Evolutionary conservation across 176 grass and related monocot species (phyloP), one percentile per base, ranked within the genome.

Genomic region (Metroxylon sagu): DNA sequence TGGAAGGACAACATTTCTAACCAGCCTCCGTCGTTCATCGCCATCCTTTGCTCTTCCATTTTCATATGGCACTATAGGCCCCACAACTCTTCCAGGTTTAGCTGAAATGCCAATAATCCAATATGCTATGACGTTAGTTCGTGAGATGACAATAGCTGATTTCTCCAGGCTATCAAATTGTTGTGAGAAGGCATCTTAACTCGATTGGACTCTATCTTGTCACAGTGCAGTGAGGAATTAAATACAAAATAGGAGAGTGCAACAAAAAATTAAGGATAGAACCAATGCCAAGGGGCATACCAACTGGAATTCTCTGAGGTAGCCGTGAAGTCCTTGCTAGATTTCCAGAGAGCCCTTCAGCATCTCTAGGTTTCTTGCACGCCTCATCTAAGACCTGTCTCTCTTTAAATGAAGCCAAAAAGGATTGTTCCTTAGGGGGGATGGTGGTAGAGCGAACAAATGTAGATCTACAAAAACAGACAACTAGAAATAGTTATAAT

Each of bases 361-460:
- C 14, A 43, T 43, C 25, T 48, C 25, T 17, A 6, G 56, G 17
- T 12, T 60, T 60, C 77, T 54, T 88, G 52, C 80, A 82, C 28
- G 59, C 50, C 67, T 90, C 83, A 54, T 85, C 76, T 35, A 61
- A 50, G 14, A 67, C 59, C 72, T 70, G 54, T 25, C 79, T 90
- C 58, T 85, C 87, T 75, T 78, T 74, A 54, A 78, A 85, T 25
- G 87, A 19, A 25, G 67, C 72, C 28, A 69, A 39, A 54, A 59
- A 48, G 16, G 77, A 53, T 64, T 91, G 87, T 70, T 96, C 92
- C 55, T 83, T 92, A n/a, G 68, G 67, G 56, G 82, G 63, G 51
- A 98, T 69, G 50, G 81, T 83, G 76, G 64, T 59, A 50, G 93
- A 85, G 61, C 92, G 87, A 74, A 98, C 84, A 65, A 98, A 48